phyloP scores from a whole-genome alignment of 352 stramenopile species.

The Thalassiosira livingstoniorum region DNA sequence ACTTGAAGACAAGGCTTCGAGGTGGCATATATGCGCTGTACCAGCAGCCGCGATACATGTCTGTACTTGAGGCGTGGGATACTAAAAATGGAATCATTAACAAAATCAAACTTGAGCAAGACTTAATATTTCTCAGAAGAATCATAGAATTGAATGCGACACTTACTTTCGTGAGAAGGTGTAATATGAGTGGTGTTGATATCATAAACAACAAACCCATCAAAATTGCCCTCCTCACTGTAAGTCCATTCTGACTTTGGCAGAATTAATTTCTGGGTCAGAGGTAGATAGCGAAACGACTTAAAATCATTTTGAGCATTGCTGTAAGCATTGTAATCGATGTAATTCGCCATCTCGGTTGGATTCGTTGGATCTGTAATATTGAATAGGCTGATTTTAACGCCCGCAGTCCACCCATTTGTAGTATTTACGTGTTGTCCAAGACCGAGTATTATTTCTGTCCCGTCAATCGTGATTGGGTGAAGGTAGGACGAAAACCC shows the following conservation, averaged over 20 bases:
- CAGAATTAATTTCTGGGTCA: conserved; percentile 68
- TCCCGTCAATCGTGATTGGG: conserved; percentile 65
- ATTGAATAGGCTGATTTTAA: conserved; percentile 78
- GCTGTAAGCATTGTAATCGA: conserved; percentile 61
- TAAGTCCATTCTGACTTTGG: conserved; percentile 63
- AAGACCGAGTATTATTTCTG: conserved; percentile 65
- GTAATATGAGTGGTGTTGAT: conserved; percentile 59
- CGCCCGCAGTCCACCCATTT: conserved; percentile 42
- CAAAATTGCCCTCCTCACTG: conserved; percentile 65
- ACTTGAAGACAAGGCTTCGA: conserved; percentile 76
- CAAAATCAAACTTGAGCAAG: background rate
- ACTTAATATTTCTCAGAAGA: background rate
- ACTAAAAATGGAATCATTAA: conserved; percentile 26
- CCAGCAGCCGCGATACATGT: conserved; percentile 61
- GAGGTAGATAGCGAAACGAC: conserved; percentile 70
- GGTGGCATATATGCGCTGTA: conserved; percentile 55
- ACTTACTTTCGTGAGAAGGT: conserved; percentile 58
- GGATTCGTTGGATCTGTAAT: conserved; percentile 60
- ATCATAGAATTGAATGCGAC: conserved; percentile 6
- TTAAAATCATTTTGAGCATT: conserved; percentile 61
- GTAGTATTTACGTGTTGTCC: conserved; percentile 62
- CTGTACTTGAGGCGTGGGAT: conserved; percentile 39
- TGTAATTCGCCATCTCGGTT: conserved; percentile 40
- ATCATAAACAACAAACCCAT: conserved; percentile 79
- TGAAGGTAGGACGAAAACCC: conserved; percentile 80